Conservation (phyloP, 441 rosid species). For the Monsonia emarginata region DNA sequence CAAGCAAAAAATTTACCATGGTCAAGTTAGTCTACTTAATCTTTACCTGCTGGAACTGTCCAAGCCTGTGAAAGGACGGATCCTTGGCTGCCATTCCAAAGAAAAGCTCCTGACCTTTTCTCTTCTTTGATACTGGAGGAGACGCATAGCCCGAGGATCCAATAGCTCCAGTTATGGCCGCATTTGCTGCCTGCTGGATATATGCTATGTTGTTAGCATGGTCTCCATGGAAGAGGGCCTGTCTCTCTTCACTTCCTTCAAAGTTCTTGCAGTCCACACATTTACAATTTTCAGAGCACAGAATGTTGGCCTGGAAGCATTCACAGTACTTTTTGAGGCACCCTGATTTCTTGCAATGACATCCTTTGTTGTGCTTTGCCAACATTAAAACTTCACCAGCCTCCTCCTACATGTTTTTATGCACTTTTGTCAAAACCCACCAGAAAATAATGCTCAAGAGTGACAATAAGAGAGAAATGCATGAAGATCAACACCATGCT, state of each 20-base stretch:
- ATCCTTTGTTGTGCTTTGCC: conserved; percentile 75
- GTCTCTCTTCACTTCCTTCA: conserved; percentile 51
- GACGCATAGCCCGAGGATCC: conserved; percentile 72
- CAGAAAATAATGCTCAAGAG: background rate
- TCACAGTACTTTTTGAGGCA: conserved; percentile 96
- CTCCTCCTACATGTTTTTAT: conserved; percentile 50
- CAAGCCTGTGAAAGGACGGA: conserved; percentile 44
- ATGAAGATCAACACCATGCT: too few relatives aligned
- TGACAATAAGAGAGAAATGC: too few relatives aligned
- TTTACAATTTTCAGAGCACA: background rate
- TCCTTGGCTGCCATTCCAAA: conserved; percentile 59
- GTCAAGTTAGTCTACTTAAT: background rate
- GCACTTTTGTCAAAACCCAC: background rate
- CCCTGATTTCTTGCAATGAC: conserved; percentile 31
- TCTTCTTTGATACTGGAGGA: conserved; percentile 58
- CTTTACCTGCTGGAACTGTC: conserved; percentile 65
- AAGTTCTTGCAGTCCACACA: conserved; percentile 29
- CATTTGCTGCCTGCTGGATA: conserved; percentile 84
- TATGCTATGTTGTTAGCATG: conserved; percentile 14
- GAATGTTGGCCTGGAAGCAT: conserved; percentile 72
- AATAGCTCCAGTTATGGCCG: conserved; percentile 71
- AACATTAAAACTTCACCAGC: conserved; percentile 37
- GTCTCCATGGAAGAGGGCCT: conserved; percentile 1
- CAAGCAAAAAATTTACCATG: background rate
- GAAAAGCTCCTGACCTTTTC: conserved; percentile 70